A percentile compares a stretch with the other conserved stretches of the same genome.
phyloP scores from a whole-genome alignment of 2,329 filamentous ascomycete genomes.

The Ceratocystis harringtonii region DNA sequence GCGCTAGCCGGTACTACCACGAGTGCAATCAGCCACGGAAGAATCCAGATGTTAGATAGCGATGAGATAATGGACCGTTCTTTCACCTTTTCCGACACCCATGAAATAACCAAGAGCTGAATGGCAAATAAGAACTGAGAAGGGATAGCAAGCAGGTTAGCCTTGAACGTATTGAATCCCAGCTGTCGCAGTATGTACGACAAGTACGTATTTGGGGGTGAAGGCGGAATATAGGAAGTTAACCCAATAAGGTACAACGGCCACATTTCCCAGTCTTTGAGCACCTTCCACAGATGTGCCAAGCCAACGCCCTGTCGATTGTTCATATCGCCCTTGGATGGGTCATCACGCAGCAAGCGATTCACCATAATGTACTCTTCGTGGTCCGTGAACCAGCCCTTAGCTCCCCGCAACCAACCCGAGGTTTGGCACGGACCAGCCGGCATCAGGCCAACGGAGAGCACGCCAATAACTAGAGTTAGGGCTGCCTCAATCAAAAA shows the following conservation, averaged over 20 bases:
- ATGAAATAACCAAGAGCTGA: slow-evolving; percentile 33
- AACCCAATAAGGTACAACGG: slow-evolving; percentile 40
- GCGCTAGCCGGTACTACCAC: slow-evolving; percentile 26
- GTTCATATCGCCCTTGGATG: slow-evolving; percentile 46
- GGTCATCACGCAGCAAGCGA: slow-evolving; percentile 43
- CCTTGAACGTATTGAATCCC: slow-evolving; percentile 32
- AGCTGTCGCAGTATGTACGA: slow-evolving; percentile 31
- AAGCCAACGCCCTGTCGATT: slow-evolving; percentile 35
- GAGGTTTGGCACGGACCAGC: slow-evolving; percentile 35
- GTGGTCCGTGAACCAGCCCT: slow-evolving; percentile 46
- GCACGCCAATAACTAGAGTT: slow-evolving; percentile 30
- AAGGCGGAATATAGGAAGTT: slow-evolving; percentile 30
- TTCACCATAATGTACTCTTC: slow-evolving; percentile 51
- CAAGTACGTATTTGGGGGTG: slow-evolving; percentile 31
- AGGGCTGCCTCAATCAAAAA: slow-evolving; percentile 19
- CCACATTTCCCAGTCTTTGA: slow-evolving; percentile 48
- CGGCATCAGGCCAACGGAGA: slow-evolving; percentile 33
- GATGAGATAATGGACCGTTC: slow-evolving; percentile 33
- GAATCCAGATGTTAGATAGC: slow-evolving; percentile 34
- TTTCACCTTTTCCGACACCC: slow-evolving; percentile 30
- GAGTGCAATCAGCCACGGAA: slow-evolving; percentile 34
- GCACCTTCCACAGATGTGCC: slow-evolving; percentile 33
- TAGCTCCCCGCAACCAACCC: slow-evolving; percentile 41
- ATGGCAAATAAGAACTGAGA: slow-evolving; percentile 32
- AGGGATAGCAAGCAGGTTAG: slow-evolving; percentile 33